Conservation (phyloP, 2,329 filamentous ascomycete species). For the Colletotrichum tamarilloi region DNA sequence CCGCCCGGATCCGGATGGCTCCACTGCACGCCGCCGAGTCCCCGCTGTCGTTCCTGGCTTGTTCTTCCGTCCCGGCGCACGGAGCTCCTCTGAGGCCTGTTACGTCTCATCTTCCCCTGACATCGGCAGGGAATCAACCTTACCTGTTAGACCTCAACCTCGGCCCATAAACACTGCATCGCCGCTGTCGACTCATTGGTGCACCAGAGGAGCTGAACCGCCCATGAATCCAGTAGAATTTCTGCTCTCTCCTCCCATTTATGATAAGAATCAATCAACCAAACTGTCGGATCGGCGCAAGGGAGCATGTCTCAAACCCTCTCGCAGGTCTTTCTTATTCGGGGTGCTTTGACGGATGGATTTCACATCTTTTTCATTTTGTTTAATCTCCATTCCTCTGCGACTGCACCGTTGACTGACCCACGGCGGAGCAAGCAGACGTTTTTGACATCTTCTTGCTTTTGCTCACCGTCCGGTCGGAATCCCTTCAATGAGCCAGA, state of each 20-base stretch:
- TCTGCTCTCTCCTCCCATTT: neutral
- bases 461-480: slow-evolving; percentile 7
- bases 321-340: slow-evolving; percentile 27
- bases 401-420: neutral
- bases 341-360: neutral
- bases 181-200: slow-evolving; percentile 4
- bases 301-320: neutral
- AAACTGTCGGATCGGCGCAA: slow-evolving; percentile 7
- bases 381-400: neutral
- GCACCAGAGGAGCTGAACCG: neutral
- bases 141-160: neutral
- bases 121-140: slow-evolving; percentile 3
- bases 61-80: slow-evolving; percentile 27
- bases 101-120: neutral
- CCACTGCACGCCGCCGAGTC: too few species aligned
- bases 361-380: neutral
- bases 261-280: neutral
- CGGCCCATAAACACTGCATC: neutral
- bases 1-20: neutral
- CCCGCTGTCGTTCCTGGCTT: neutral
- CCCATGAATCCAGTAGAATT: neutral
- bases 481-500: neutral
- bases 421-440: neutral
- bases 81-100: neutral
- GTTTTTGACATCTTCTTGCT: neutral